These are phyloP conservation scores for Lactifluus volemus DNA, from an alignment of 768 basidiomycete genomes.

Conservation along the genomic window DNA sequence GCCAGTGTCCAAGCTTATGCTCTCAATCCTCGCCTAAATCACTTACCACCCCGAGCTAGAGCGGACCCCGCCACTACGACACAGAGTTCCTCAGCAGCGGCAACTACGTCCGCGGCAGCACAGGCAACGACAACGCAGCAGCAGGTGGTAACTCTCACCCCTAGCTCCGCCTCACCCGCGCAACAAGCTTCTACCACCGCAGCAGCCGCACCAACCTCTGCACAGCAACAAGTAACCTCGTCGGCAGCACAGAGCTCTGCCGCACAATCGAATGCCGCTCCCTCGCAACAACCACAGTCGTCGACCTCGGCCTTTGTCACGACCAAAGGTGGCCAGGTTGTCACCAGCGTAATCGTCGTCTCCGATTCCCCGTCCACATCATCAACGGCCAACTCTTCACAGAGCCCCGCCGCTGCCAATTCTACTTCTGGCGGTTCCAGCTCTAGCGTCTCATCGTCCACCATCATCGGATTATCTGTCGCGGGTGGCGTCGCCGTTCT, in stretches of 20 bases:
- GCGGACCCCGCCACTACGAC: not conserved
- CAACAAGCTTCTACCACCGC: constrained; percentile 15
- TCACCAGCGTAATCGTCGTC: constrained; percentile 23
- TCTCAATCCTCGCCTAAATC: constrained; percentile 20
- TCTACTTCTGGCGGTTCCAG: constrained; percentile 20
- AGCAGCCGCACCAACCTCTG: constrained; percentile 1
- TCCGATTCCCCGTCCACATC: constrained; percentile 1
- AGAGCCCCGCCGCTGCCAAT: constrained; percentile 16
- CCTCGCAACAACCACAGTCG: not conserved
- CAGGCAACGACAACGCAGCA: not conserved
- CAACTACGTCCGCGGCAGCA: not conserved
- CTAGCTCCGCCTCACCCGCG: not conserved
- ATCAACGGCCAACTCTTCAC: constrained; percentile 20
- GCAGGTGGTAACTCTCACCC: not conserved
- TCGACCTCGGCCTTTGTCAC: constrained; percentile 18
- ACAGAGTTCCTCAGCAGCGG: not conserved
- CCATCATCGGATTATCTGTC: constrained; percentile 74
- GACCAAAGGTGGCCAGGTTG: constrained; percentile 26
- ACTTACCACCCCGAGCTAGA: constrained; percentile 1
- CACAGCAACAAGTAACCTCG: not conserved
- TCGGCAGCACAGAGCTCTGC: not conserved
- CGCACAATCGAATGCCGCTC: not conserved
- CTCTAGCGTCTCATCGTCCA: constrained; percentile 51
- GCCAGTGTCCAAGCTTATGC: constrained; percentile 25
- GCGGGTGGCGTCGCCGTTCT: constrained; percentile 71